These are phyloP conservation scores for Fusarium protoensiforme DNA, from an alignment of 2,329 filamentous ascomycete species.

Conservation along the genomic window DNA sequence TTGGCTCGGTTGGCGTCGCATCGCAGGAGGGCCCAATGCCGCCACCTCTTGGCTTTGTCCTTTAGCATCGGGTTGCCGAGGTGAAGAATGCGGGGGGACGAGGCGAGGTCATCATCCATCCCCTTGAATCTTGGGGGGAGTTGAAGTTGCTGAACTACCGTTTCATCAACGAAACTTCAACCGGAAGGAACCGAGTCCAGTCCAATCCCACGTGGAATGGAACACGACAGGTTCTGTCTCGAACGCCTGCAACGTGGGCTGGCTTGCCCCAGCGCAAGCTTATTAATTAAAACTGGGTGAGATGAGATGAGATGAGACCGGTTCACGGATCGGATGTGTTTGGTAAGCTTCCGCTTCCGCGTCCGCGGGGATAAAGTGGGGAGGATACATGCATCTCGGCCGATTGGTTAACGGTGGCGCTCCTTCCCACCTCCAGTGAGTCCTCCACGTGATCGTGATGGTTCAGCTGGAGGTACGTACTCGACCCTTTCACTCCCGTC, in stretches of 20 bases:
- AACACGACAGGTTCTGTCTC: background rate
- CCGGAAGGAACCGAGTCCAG: background rate
- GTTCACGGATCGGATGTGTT: background rate
- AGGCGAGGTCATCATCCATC: background rate
- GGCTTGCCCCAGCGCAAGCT: background rate
- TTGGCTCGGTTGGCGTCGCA: slow-evolving; percentile 35
- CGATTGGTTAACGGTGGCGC: slow-evolving; percentile 12
- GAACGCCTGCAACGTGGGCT: background rate
- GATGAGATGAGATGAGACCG: background rate
- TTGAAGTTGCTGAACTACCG: background rate
- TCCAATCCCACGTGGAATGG: background rate
- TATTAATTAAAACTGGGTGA: background rate
- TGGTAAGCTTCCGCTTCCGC: slow-evolving; percentile 4
- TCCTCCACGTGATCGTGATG: background rate
- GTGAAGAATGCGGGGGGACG: background rate
- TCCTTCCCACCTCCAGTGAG: slow-evolving; percentile 5
- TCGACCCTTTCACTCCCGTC: background rate
- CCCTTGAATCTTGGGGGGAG: background rate
- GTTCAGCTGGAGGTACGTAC: background rate
- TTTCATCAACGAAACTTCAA: background rate
- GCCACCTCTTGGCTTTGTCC: background rate
- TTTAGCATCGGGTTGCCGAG: background rate
- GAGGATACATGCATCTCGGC: slow-evolving; percentile 18
- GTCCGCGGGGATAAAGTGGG: slow-evolving; percentile 27
- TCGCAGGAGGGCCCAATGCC: slow-evolving; percentile 5